Conservation (phyloP, 352 stramenopile species). For the Phytopythium helicoides region DNA sequence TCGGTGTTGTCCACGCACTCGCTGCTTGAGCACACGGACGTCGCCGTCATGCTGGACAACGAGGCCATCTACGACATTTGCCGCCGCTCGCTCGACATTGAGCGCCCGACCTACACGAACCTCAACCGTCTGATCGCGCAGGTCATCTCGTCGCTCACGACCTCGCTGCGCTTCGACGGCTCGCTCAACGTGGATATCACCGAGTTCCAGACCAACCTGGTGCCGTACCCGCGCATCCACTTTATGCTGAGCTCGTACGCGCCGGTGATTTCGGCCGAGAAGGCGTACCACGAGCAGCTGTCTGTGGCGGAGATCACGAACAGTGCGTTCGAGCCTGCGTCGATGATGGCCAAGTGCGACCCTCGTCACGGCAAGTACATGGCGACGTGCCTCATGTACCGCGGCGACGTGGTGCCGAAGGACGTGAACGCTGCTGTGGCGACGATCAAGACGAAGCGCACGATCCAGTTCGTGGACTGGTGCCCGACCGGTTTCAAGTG, state of each 20-base stretch:
- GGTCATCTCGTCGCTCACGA: slow-evolving; percentile 97
- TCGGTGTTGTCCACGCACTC: slow-evolving; percentile 96
- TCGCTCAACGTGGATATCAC: slow-evolving; percentile 98
- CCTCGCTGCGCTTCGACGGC: slow-evolving; percentile 97
- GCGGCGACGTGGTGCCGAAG: slow-evolving; percentile 94
- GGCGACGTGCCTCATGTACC: slow-evolving; percentile 98
- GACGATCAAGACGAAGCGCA: slow-evolving; percentile 99
- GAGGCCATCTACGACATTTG: slow-evolving; percentile 99
- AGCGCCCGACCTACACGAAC: slow-evolving; percentile 99
- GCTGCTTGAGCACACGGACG: slow-evolving; percentile 97
- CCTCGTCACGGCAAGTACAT: slow-evolving; percentile 99
- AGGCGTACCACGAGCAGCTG: slow-evolving; percentile 97
- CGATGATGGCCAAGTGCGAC: slow-evolving; percentile 99
- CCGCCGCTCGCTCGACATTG: slow-evolving; percentile 96
- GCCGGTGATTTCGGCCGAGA: slow-evolving; percentile 97
- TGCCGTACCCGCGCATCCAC: slow-evolving; percentile 98
- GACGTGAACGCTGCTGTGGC: slow-evolving; percentile 96
- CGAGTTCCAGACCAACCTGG: slow-evolving; percentile 99
- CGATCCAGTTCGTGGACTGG: slow-evolving; percentile 99
- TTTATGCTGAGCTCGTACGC: slow-evolving; percentile 99
- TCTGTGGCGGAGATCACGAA: slow-evolving; percentile 99
- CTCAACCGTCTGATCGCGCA: slow-evolving; percentile 98
- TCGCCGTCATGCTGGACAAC: slow-evolving; percentile 98
- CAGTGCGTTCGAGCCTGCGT: slow-evolving; percentile 96
- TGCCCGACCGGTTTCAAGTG: slow-evolving; percentile 99